Evolutionary conservation across 2,329 filamentous ascomycete genomes (phyloP).

Genomic region (Fusarium robinianum): DNA sequence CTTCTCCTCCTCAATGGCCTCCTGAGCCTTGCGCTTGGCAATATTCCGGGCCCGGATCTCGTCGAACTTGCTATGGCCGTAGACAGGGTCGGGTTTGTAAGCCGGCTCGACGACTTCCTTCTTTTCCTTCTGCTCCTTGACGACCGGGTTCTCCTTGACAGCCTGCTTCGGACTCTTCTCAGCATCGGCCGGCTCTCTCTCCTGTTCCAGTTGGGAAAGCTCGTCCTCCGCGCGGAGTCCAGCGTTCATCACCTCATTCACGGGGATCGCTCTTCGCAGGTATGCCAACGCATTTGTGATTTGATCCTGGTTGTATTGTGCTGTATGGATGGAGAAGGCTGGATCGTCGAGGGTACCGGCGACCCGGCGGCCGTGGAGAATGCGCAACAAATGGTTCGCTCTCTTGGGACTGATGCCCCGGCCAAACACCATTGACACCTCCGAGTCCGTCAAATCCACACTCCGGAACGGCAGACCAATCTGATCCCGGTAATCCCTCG

Average conservation of each 20-base stretch:
- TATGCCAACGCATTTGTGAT: conserved; percentile 56
- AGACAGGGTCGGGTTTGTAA: conserved; percentile 53
- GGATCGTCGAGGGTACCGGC: conserved; percentile 68
- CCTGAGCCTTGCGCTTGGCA: conserved; percentile 53
- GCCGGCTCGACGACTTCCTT: no score
- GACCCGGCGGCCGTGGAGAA: conserved; percentile 66
- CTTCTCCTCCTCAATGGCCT: conserved; percentile 50
- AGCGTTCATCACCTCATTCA: conserved; percentile 65
- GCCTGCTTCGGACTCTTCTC: conserved; percentile 28
- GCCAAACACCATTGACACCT: conserved; percentile 57
- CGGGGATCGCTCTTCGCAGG: conserved; percentile 57
- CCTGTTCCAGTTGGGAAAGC: conserved; percentile 56
- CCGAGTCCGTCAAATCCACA: conserved; percentile 52
- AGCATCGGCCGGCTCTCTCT: conserved; percentile 35
- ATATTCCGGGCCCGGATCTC: conserved; percentile 59
- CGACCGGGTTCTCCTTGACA: conserved; percentile 22
- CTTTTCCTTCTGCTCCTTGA: no score
- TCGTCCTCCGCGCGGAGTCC: conserved; percentile 67
- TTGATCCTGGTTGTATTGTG: conserved; percentile 48
- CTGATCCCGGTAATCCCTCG: conserved; percentile 59
- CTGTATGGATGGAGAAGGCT: conserved; percentile 53
- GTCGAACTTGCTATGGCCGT: conserved; percentile 62
- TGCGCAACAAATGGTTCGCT: conserved; percentile 60
- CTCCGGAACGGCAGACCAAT: conserved; percentile 58
- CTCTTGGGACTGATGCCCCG: conserved; percentile 46